Conservation (phyloP, 73 alveolate genomes). For the Urostyla sp. region DNA sequence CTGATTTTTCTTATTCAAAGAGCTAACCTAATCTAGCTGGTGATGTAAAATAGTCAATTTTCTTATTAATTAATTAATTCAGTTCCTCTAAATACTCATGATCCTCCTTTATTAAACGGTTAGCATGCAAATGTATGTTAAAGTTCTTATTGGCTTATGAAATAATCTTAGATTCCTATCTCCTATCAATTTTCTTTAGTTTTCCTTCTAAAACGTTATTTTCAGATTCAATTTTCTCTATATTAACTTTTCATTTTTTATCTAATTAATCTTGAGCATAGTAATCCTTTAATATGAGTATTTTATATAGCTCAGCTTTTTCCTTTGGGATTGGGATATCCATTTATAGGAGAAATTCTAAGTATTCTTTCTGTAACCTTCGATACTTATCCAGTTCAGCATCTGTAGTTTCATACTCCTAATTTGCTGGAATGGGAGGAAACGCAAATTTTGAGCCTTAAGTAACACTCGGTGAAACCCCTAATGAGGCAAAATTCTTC, state of each 20-base stretch:
- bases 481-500: too few relatives aligned
- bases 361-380: slow-evolving; percentile 12
- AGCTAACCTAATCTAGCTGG: not conserved
- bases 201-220: not conserved
- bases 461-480: too few relatives aligned
- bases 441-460: too few relatives aligned
- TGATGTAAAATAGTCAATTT: slow-evolving; percentile 26
- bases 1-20: not conserved
- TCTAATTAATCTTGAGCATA: slow-evolving; percentile 23
- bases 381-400: slow-evolving; percentile 39
- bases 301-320: slow-evolving; percentile 14
- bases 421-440: too few relatives aligned
- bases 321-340: slow-evolving; percentile 33
- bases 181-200: slow-evolving; percentile 24
- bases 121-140: slow-evolving; percentile 42
- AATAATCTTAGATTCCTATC: slow-evolving; percentile 13
- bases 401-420: slow-evolving; percentile 22
- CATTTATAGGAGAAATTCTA: slow-evolving; percentile 26
- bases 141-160: slow-evolving; percentile 44
- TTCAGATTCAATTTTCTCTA: slow-evolving; percentile 28
- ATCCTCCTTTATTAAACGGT: slow-evolving; percentile 24
- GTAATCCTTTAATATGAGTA: slow-evolving; percentile 31
- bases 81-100: slow-evolving; percentile 33
- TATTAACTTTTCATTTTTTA: not conserved
- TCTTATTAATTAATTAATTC: slow-evolving; percentile 9